phyloP scores from a whole-genome alignment of 1,284 basidiomycete genomes.

The Puccinia triticina region DNA sequence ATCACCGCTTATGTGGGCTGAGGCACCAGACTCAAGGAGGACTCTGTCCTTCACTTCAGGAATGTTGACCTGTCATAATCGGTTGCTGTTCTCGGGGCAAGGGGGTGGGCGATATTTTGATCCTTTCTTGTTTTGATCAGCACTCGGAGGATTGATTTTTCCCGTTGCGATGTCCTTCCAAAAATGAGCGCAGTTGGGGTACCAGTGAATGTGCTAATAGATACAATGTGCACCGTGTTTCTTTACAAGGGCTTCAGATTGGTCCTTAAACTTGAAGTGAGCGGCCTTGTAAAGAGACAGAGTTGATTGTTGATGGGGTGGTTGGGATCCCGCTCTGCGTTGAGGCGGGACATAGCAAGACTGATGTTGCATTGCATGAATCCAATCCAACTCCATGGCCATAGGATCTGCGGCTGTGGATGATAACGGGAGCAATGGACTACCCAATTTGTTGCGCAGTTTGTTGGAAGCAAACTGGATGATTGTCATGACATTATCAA shows the following conservation, averaged over 20 bases:
- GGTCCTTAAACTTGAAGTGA: background rate
- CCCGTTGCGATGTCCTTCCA: background rate
- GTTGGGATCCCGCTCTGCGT: conserved; percentile 55
- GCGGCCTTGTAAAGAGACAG: background rate
- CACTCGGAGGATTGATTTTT: background rate
- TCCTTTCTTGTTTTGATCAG: background rate
- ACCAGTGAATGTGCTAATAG: conserved; percentile 13
- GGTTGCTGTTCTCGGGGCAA: background rate
- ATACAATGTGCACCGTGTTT: background rate
- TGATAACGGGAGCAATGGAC: too few relatives aligned
- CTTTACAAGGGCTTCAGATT: background rate
- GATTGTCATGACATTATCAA: background rate
- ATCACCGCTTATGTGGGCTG: background rate
- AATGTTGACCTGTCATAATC: background rate
- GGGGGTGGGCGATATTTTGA: background rate
- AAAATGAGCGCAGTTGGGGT: background rate
- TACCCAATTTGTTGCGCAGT: too few relatives aligned
- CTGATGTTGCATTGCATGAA: background rate
- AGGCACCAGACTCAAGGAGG: conserved; percentile 19
- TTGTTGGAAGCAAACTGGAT: background rate
- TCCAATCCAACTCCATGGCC: background rate
- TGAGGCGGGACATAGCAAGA: background rate
- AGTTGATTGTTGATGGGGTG: conserved; percentile 63
- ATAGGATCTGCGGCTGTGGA: too few relatives aligned
- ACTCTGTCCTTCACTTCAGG: background rate